phyloP scores from a whole-genome alignment of 306 rosid species.

The Rosa chinensis region DNA sequence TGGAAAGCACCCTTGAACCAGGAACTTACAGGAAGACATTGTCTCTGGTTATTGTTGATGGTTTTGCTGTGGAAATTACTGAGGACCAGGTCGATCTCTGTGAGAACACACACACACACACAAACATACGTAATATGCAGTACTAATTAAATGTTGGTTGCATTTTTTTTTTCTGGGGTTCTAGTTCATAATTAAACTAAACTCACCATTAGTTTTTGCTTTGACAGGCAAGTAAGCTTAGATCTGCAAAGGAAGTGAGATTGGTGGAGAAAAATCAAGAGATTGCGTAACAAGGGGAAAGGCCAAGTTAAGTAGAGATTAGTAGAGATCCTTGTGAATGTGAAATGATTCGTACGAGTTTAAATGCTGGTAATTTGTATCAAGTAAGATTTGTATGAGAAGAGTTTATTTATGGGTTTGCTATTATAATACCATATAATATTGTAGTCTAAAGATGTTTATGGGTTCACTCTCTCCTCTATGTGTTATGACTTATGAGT shows the following conservation, averaged over 20 bases:
- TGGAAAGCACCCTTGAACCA: slow-evolving; percentile 54
- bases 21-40: slow-evolving; percentile 67
- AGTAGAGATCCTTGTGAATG: background rate
- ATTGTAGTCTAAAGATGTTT: too few relatives aligned
- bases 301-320: background rate
- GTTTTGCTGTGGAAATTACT: slow-evolving; percentile 65
- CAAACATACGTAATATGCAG: background rate
- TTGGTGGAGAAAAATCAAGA: slow-evolving; percentile 85
- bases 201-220: background rate
- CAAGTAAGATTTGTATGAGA: background rate
- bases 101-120: background rate
- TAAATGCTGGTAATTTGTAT: background rate
- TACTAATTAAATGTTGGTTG: background rate
- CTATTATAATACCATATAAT: too few relatives aligned
- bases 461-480: background rate
- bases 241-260: slow-evolving; percentile 89
- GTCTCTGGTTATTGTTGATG: slow-evolving; percentile 88
- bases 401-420: background rate
- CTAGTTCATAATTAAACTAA: background rate
- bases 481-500: background rate
- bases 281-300: slow-evolving; percentile 21
- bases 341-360: background rate
- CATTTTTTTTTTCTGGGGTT: background rate
- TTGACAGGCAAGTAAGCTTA: slow-evolving; percentile 69
- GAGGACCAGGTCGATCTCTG: slow-evolving; percentile 55